Percentiles rank a stretch among this genome's conserved stretches.
These are phyloP conservation scores for Fusarium irregulare DNA, from an alignment of 2,329 filamentous ascomycete genomes.

Conservation along the genomic window DNA sequence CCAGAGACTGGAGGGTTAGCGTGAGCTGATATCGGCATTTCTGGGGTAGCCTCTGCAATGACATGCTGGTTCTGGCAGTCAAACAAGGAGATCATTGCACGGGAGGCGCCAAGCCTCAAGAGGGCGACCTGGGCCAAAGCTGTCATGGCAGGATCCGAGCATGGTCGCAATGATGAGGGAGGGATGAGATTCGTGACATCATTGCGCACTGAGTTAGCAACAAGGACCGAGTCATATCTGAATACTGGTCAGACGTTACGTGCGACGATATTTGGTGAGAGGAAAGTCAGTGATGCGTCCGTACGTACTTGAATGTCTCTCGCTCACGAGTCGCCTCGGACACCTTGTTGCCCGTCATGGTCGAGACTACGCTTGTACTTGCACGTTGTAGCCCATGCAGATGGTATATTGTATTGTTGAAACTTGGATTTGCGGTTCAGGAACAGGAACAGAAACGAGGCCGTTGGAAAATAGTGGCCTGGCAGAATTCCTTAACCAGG, in stretches of 20 bases:
- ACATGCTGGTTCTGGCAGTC: conserved; percentile 61
- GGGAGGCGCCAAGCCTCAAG: conserved; percentile 55
- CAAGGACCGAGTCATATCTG: conserved; percentile 36
- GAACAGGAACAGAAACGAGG: not conserved
- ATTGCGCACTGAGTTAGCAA: conserved; percentile 39
- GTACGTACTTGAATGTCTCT: conserved; percentile 49
- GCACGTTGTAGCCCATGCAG: not conserved
- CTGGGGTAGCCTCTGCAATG: conserved; percentile 62
- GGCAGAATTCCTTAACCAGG: conserved; percentile 3
- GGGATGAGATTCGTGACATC: conserved; percentile 38
- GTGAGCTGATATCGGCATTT: conserved; percentile 49
- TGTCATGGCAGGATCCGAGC: conserved; percentile 57
- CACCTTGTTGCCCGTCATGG: conserved; percentile 20
- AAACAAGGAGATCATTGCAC: conserved; percentile 63
- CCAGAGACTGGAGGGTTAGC: conserved; percentile 34
- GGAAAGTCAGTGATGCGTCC: not conserved
- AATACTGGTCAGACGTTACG: conserved; percentile 2
- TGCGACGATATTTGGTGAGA: not conserved
- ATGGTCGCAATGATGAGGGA: conserved; percentile 43
- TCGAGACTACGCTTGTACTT: not conserved
- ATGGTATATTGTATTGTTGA: not conserved
- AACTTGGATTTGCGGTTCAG: not conserved
- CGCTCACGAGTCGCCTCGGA: conserved; percentile 47
- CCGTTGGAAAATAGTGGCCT: conserved; percentile 5
- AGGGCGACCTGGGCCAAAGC: conserved; percentile 63